Evolutionary conservation across 1,284 basidiomycete genomes (phyloP).

Genomic region (Coniferiporia sulphurascens): DNA sequence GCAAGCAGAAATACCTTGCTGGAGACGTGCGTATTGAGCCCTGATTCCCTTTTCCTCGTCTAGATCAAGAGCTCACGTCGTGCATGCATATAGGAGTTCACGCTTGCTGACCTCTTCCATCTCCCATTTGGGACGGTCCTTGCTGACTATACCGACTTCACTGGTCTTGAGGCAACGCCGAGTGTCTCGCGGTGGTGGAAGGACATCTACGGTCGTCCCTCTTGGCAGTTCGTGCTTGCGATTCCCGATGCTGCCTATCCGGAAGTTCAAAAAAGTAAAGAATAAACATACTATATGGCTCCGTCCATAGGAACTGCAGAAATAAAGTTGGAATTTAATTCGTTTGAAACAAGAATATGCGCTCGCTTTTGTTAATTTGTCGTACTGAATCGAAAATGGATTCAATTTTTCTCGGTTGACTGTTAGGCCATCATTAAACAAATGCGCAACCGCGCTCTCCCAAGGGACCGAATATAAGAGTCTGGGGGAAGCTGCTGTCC

Average conservation of each 20-base stretch:
- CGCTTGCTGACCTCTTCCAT: constrained; percentile 16
- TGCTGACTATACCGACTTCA: neutral
- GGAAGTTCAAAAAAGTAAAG: too few species aligned
- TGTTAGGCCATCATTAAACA: too few species aligned
- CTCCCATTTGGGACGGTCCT: constrained; percentile 6
- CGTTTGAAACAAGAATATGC: too few species aligned
- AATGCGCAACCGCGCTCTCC: too few species aligned
- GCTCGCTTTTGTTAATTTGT: too few species aligned
- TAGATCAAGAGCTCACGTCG: neutral
- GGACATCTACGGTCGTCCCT: constrained; percentile 10
- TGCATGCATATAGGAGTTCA: constrained; percentile 6
- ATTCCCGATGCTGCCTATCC: too few species aligned
- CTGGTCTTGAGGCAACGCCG: neutral
- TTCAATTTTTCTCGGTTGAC: too few species aligned
- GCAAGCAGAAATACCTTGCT: constrained; percentile 43
- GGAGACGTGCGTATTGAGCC: constrained; percentile 32
- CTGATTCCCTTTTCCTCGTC: neutral
- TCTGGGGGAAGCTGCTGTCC: constrained; percentile 69
- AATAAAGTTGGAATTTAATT: too few species aligned
- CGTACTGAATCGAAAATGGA: too few species aligned
- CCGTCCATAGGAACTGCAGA: too few species aligned
- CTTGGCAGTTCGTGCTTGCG: constrained; percentile 3
- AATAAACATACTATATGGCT: too few species aligned
- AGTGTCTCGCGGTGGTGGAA: constrained; percentile 21
- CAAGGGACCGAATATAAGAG: constrained; percentile 74